Evolutionary conservation across 257 asterid species (phyloP), one percentile per base, ranked within the genome.

Genomic region (Capsicum pubescens): DNA sequence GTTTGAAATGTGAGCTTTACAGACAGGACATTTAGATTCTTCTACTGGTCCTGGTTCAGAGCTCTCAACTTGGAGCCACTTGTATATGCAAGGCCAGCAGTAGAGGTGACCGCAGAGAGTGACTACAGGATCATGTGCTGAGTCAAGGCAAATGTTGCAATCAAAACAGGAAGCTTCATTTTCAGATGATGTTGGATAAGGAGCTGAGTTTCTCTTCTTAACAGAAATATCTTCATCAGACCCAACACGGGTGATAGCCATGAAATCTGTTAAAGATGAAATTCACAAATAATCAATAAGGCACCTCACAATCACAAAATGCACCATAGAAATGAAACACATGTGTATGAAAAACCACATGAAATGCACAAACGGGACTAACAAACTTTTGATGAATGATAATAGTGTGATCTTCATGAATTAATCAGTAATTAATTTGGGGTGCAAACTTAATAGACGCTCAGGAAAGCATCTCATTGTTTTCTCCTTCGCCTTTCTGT

Each of bases 31-130:
- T 67, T 85, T 88, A 61, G 98, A 92, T 12, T 44, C 91, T 81
- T 90, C 92, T 0, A 86, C 90, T 7, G 98, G 84, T 76, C 87
- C 93, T 0, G 89, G 67, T 0, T 93, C 87, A 21, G 93, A 86
- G 88, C 89, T 92, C 82, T 89, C 93, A 70, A 91, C 92, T 9
- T 92, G 88, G 26, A 95, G 90, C 99, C 99, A 95, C 87, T 92
- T 91, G 90, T 93, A 95, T 82, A 95, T 94, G 92, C 99, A 95
- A 9, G 97, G 94, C 99, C 99, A 95, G 85, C 99, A 95, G 85
- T 93, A 95, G 56, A 95, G 94, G 84, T 95, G 99, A 42, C 99
- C 99, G 3, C 99, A 95, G 46, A 94, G 93, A 64, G 97, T 93
- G 81, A 93, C 95, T 11, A 94, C 95, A 9, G 99, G 99, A 26